These are phyloP conservation scores for Durusdinium trenchii DNA, from an alignment of 73 alveolate genomes.

Conservation along the genomic window DNA sequence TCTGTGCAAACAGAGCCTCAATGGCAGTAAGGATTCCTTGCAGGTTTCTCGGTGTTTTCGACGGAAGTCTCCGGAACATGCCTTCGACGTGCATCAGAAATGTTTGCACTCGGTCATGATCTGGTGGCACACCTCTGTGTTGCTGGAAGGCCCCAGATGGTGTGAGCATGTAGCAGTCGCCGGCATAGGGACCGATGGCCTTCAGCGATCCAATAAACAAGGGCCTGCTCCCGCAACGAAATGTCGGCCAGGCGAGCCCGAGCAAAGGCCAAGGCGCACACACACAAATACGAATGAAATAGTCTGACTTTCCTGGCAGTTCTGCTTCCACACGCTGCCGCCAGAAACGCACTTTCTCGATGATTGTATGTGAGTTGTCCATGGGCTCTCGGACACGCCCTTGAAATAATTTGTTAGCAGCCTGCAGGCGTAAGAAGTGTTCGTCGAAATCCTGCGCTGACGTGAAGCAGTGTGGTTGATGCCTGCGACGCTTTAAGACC, in stretches of 20 bases:
- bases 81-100: conserved; percentile 50
- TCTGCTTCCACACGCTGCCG: too few species aligned
- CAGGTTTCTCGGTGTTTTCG: not conserved
- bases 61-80: conserved; percentile 36
- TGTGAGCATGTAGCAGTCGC: conserved; percentile 30
- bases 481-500: too few species aligned
- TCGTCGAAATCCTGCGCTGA: too few species aligned
- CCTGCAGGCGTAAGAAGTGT: too few species aligned
- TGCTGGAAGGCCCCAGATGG: conserved; percentile 41
- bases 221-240: conserved; percentile 16
- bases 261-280: not conserved
- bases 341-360: too few species aligned
- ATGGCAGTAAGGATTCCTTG: not conserved
- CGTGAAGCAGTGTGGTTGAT: too few species aligned
- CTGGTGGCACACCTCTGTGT: conserved; percentile 28
- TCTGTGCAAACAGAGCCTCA: not conserved
- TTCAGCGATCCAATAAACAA: conserved; percentile 31
- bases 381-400: too few species aligned
- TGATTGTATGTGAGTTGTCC: too few species aligned
- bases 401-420: too few species aligned
- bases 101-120: not conserved
- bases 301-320: too few species aligned
- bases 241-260: not conserved
- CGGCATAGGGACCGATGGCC: conserved; percentile 33
- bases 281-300: not conserved